These are phyloP conservation scores for Trifolium repens DNA, from an alignment of 306 rosid species.

Conservation along the genomic window DNA sequence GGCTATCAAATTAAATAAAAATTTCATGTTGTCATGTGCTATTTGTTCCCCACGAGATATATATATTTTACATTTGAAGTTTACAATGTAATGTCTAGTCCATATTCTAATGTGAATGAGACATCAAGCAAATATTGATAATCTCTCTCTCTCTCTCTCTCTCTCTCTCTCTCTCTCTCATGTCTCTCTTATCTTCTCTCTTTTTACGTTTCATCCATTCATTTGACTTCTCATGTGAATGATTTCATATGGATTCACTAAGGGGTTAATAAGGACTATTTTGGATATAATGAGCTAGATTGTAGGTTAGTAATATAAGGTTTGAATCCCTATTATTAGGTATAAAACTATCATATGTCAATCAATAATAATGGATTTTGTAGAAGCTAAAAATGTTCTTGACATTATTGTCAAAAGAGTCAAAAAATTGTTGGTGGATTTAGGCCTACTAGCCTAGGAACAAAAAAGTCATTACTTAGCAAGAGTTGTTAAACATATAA, in stretches of 20 bases:
- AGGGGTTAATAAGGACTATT: neutral
- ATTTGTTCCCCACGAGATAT: slow-evolving; percentile 40
- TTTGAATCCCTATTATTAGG: slow-evolving; percentile 27
- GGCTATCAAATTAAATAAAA: slow-evolving; percentile 43
- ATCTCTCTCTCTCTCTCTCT: slow-evolving; percentile 3
- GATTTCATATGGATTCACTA: slow-evolving; percentile 10
- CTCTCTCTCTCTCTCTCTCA: neutral
- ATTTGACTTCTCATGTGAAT: slow-evolving; percentile 27
- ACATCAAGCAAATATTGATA: slow-evolving; percentile 28
- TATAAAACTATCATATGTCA: slow-evolving; percentile 5
- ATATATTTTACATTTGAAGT: slow-evolving; percentile 13
- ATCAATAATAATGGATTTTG: slow-evolving; percentile 16
- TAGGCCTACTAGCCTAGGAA: slow-evolving; percentile 16
- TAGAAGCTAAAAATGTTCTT: slow-evolving; percentile 20
- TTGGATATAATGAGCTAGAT: slow-evolving; percentile 25
- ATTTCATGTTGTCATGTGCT: slow-evolving; percentile 45
- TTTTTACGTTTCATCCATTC: slow-evolving; percentile 11
- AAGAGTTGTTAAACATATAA: slow-evolving; percentile 9
- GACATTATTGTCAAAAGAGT: slow-evolving; percentile 19
- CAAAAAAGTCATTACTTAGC: slow-evolving; percentile 23
- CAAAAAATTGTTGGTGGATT: slow-evolving; percentile 5
- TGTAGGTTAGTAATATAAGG: neutral
- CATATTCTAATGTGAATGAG: slow-evolving; percentile 33
- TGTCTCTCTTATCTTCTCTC: slow-evolving; percentile 18
- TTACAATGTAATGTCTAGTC: slow-evolving; percentile 35